Base-by-base conservation (phyloP, 345 rosid genomes). In the Salix koriyanagi region DNA sequence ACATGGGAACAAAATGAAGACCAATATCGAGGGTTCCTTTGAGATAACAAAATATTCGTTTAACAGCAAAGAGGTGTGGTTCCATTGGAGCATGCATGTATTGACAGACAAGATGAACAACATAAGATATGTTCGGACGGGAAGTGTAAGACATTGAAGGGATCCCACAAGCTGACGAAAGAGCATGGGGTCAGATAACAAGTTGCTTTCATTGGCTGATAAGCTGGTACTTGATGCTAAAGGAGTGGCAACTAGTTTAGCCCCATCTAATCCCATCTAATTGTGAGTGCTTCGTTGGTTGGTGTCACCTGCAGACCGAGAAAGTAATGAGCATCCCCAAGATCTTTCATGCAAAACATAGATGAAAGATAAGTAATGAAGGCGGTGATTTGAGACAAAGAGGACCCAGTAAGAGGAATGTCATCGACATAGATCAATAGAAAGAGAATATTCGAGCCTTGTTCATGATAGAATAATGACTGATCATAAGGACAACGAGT, bases 101-200 rank as follows among this genome's bases (percentile, higher is more conserved):
- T 32, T 32, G 34, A 32, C 4, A 32, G 34, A 32, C 34, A 32
- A 32, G 34, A 32, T 32, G 34, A 32, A 32, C 34, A 32, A 32
- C 4, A 32, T 32, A 32, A 32, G 5, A 32, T 3, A 32, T 32
- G 0, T 0, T 0, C 0, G 5, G 0, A 32, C 5, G 34, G 0
- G 34, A 32, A 32, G 34, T 32, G 34, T 32, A 32, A 32, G 34
- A 32, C 4, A 32, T 32, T 32, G 4, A 32, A 32, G 34, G 34
- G 34, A 32, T 32, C 34, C 34, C 34, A 32, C 34, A 32, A 32
- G 5, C 34, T 32, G 34, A 32, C 0, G 0, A 32, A 32, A 32
- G 34, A 32, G 34, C 4, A 32, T 32, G 34, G 34, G 34, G 34
- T 32, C 34, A 32, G 5, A 32, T 32, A 32, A 0, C 4, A 32